A percentile compares a stretch with the other conserved stretches of the same genome.
These are phyloP conservation scores for Chenopodium quinoa DNA, from an alignment of 148 eudicot species.

Conservation along the genomic window DNA sequence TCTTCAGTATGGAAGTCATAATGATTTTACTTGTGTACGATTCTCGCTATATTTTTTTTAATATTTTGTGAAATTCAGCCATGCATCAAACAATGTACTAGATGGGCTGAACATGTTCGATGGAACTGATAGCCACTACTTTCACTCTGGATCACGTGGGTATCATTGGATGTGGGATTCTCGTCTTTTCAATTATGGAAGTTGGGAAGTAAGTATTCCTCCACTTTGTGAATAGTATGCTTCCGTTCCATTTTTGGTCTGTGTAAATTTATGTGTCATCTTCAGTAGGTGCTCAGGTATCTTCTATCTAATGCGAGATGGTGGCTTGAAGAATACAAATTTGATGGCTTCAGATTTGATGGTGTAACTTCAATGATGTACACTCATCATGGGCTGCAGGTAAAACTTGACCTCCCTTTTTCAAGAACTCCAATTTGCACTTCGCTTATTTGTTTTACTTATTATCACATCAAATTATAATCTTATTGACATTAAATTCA, in stretches of 20 bases:
- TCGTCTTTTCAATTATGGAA: constrained; percentile 90
- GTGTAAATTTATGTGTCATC: constrained; percentile 22
- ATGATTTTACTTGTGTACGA: not conserved
- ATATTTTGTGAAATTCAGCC: constrained; percentile 52
- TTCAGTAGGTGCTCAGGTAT: constrained; percentile 74
- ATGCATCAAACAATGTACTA: constrained; percentile 76
- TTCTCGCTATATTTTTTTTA: not conserved
- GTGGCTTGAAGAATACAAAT: constrained; percentile 99
- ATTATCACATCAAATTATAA: not conserved
- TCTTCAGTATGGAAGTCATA: not conserved
- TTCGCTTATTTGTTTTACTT: not conserved
- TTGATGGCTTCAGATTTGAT: constrained; percentile 98
- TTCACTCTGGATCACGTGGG: constrained; percentile 93
- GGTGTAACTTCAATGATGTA: constrained; percentile 99
- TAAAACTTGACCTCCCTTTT: constrained; percentile 17
- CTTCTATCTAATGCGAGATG: constrained; percentile 99
- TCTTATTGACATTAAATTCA: not conserved
- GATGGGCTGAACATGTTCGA: constrained; percentile 99
- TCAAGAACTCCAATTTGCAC: not conserved
- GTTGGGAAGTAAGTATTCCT: constrained; percentile 76
- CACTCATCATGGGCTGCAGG: constrained; percentile 97
- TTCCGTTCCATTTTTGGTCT: not conserved
- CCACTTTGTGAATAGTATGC: not conserved
- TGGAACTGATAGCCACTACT: constrained; percentile 94
- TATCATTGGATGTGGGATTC: constrained; percentile 99